These are phyloP conservation scores for Stemphylium vesicarium DNA, from an alignment of 2,329 filamentous ascomycete genomes.

Conservation along the genomic window DNA sequence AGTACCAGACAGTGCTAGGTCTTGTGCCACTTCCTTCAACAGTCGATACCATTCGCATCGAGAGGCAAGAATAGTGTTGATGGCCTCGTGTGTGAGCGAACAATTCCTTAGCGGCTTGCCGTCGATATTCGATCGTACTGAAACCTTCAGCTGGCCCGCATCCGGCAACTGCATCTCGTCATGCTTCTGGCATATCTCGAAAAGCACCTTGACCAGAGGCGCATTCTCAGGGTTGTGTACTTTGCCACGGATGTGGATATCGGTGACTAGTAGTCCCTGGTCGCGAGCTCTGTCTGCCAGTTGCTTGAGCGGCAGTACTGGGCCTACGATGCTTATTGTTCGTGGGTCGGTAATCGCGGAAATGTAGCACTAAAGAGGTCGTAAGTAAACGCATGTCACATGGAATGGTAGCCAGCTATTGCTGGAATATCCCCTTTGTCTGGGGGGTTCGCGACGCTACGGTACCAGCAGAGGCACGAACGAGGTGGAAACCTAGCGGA, in stretches of 20 bases:
- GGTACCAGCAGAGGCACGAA: not conserved
- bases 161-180: constrained; percentile 18
- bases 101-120: constrained; percentile 6
- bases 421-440: not conserved
- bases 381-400: constrained; percentile 4
- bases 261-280: constrained; percentile 17
- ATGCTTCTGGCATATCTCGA: constrained; percentile 7
- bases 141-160: constrained; percentile 13
- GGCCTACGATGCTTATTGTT: constrained; percentile 30
- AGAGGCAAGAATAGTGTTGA: constrained; percentile 26
- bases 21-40: constrained; percentile 21
- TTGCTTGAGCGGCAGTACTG: constrained; percentile 14
- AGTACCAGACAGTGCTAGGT: constrained; percentile 10
- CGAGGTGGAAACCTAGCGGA: not conserved
- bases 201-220: constrained; percentile 22
- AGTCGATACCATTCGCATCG: constrained; percentile 31
- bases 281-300: constrained; percentile 15
- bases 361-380: constrained; percentile 18
- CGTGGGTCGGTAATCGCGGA: constrained; percentile 32
- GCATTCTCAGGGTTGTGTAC: constrained; percentile 32
- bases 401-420: not conserved
- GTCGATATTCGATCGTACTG: constrained; percentile 23
- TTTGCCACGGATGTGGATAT: constrained; percentile 29
- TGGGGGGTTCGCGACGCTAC: not conserved
- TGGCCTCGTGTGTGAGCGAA: constrained; percentile 16